Conservation (phyloP, 148 eudicot species). For the Persicaria maculosa region DNA sequence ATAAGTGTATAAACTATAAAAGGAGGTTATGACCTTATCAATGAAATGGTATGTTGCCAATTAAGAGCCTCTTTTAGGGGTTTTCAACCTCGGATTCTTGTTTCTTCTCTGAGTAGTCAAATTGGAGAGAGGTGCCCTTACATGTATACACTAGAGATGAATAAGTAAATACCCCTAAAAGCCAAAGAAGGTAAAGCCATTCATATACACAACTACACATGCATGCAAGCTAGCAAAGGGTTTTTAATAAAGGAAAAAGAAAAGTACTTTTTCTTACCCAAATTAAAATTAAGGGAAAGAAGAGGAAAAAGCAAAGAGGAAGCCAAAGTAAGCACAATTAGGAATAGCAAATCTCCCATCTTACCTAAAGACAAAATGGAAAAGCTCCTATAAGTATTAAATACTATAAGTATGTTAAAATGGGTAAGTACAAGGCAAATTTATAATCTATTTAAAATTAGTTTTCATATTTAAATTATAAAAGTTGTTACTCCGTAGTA, state of each 20-base stretch:
- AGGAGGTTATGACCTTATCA: conserved; percentile 10
- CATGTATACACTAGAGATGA: neutral
- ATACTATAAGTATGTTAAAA: neutral
- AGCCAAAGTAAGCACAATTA: neutral
- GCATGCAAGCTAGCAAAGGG: neutral
- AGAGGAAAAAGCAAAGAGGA: neutral
- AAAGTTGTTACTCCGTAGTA: too few relatives aligned
- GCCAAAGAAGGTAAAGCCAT: conserved; percentile 3
- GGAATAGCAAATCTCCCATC: neutral
- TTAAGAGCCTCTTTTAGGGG: neutral
- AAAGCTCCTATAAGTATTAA: neutral
- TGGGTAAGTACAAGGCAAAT: too few relatives aligned
- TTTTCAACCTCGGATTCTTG: conserved; percentile 13
- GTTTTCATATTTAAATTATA: too few relatives aligned
- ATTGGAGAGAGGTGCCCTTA: neutral
- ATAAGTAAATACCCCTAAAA: neutral
- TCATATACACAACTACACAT: conserved; percentile 1
- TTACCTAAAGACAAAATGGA: conserved; percentile 3
- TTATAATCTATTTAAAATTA: too few relatives aligned
- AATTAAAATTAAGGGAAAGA: neutral
- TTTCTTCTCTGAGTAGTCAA: conserved; percentile 7
- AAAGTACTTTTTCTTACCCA: conserved; percentile 4
- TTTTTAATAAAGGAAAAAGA: neutral
- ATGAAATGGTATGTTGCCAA: conserved; percentile 1
- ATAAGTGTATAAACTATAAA: neutral